Conservation (phyloP, 495 filamentous ascomycete genomes). For the Neurospora terricola region DNA sequence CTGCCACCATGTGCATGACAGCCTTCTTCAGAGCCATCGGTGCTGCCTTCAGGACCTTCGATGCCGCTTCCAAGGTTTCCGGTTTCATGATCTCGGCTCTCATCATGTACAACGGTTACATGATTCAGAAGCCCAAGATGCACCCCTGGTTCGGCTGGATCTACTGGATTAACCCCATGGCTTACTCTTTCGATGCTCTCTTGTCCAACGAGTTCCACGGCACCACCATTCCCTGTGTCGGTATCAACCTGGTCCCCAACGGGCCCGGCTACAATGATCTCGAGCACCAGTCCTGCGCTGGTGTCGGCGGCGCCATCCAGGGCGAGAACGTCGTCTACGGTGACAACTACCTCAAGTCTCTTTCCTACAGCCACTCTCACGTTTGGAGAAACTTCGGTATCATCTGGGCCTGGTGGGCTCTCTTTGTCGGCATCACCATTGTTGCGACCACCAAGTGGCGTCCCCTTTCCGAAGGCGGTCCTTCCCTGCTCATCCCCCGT, state of each 20-base stretch:
- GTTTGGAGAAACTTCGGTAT: slow-evolving; percentile 80
- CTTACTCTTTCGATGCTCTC: slow-evolving; percentile 61
- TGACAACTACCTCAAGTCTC: slow-evolving; percentile 47
- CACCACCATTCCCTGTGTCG: slow-evolving; percentile 37
- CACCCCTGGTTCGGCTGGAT: slow-evolving; percentile 71
- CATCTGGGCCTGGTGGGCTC: slow-evolving; percentile 52
- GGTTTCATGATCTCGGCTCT: slow-evolving; percentile 52
- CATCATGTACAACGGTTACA: slow-evolving; percentile 67
- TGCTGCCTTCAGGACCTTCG: slow-evolving; percentile 50
- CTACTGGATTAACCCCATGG: slow-evolving; percentile 63
- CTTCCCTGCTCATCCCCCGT: slow-evolving; percentile 24
- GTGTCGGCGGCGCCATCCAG: slow-evolving; percentile 40
- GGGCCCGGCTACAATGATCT: slow-evolving; percentile 41
- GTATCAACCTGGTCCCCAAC: slow-evolving; percentile 44
- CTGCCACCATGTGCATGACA: slow-evolving; percentile 47
- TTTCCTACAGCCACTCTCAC: slow-evolving; percentile 53
- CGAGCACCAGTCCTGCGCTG: slow-evolving; percentile 48
- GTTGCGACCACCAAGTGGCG: slow-evolving; percentile 45
- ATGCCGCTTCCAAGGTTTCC: slow-evolving; percentile 39
- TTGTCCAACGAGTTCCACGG: slow-evolving; percentile 62
- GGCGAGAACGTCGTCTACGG: slow-evolving; percentile 48
- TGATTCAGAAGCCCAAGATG: slow-evolving; percentile 63
- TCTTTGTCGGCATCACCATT: slow-evolving; percentile 59
- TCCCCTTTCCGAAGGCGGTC: slow-evolving; percentile 28
- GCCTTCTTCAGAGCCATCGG: slow-evolving; percentile 70